phyloP scores from a whole-genome alignment of 73 alveolate genomes.

The Paramecium biaurelia region DNA sequence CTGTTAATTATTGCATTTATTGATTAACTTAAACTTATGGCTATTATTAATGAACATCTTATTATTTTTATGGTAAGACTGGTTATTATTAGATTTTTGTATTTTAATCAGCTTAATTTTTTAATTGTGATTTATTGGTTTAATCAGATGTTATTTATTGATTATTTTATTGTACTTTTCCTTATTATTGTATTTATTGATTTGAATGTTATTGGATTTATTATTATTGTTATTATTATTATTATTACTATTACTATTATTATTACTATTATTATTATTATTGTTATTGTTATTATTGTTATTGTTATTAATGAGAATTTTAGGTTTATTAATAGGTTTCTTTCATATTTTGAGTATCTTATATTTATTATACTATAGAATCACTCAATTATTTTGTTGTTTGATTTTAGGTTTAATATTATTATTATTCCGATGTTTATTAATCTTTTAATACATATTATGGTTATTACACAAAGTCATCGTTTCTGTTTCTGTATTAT shows the following conservation, averaged over 20 bases:
- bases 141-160: background rate
- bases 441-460: background rate
- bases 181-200: background rate
- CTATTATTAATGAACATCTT: background rate
- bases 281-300: background rate
- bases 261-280: background rate
- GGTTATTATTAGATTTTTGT: background rate
- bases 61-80: background rate
- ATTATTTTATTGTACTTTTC: background rate
- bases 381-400: background rate
- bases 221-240: background rate
- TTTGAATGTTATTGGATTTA: background rate
- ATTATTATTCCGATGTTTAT: background rate
- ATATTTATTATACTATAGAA: background rate
- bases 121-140: background rate
- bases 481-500: background rate
- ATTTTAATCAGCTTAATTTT: background rate
- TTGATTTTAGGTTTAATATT: background rate
- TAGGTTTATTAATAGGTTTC: background rate
- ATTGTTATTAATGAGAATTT: background rate
- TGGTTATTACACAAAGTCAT: background rate
- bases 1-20: background rate
- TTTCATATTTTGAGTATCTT: background rate
- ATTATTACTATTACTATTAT: background rate
- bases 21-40: background rate